Evolutionary conservation across 306 rosid genomes (phyloP).

Genomic region (Boehmeria nivea): DNA sequence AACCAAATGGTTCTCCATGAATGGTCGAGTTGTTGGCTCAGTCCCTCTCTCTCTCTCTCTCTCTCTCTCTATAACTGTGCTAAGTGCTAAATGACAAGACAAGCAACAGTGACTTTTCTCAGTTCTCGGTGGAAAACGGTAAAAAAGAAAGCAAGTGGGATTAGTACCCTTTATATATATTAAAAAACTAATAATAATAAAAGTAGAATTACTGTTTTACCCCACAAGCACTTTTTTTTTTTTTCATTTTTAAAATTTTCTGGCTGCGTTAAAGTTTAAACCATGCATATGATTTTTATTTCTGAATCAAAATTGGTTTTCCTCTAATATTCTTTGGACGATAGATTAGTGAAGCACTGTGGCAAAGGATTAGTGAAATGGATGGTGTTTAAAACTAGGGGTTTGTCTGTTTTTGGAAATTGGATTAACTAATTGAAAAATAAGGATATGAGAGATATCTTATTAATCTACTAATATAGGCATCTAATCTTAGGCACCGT

Average conservation of each 20-base stretch:
- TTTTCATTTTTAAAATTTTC: neutral
- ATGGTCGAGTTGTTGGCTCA: constrained; percentile 37
- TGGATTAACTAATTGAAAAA: too few species aligned
- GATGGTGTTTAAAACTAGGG: too few species aligned
- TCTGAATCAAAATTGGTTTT: too few species aligned
- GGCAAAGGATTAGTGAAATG: too few species aligned
- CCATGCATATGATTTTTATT: too few species aligned
- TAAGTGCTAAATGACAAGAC: constrained; percentile 70
- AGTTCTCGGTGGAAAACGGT: constrained; percentile 46
- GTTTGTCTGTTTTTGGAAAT: too few species aligned
- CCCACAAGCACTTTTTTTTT: neutral
- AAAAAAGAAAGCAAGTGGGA: constrained; percentile 25
- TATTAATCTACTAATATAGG: too few species aligned
- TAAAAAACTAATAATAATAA: neutral
- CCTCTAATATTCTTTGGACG: too few species aligned
- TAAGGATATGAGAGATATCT: too few species aligned
- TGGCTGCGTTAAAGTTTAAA: too few species aligned
- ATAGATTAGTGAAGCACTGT: too few species aligned
- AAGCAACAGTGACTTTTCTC: constrained; percentile 58
- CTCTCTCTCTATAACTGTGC: constrained; percentile 25
- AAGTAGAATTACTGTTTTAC: constrained; percentile 17
- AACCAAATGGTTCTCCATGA: constrained; percentile 39
- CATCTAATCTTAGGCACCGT: too few species aligned
- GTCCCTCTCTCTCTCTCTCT: constrained; percentile 21
- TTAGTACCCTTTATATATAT: constrained; percentile 6